Evolutionary conservation across 768 basidiomycete species (phyloP), one percentile per base, ranked within the genome.

Genomic region (Chiua virens): DNA sequence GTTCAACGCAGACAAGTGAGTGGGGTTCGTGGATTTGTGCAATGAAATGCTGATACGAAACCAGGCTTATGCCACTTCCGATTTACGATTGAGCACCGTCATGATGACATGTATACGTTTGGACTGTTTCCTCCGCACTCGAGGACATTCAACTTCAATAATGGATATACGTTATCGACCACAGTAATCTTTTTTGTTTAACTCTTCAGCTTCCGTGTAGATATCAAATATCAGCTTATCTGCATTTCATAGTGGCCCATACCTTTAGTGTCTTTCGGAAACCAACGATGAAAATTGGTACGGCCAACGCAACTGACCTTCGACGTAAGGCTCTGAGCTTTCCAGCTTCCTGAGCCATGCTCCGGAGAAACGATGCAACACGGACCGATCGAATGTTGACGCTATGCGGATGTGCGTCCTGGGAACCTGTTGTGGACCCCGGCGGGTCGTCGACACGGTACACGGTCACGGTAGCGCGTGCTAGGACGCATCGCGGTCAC

Each of bases 1-100:
- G 53, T 96, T 96, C 72, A 91, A 89, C 62, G 82, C 91, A 25
- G 94, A 96, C 63, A 78, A 80, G 88, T 86, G 55, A 52, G 78
- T 65, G 27, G 10, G 10, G 11, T 40, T 37, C 28, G 38, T 32
- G 32, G 15, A 15, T 30, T 42, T 18, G 3, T 39, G 35, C 14
- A 37, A 22, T 21, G 7, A 15, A 40, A n/a, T 48, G 20, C 39
- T 66, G n/a, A 59, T 38, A 17, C 18, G 41, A 27, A 15, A 18
- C 50, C 27, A 68, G 89, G 59, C 56, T 92, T 46, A 59, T 90
- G 58, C 89, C 89, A 1, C 67, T 91, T 30, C 87, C 82, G 3
- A 90, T 92, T 53, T 91, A 92, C 53, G 68, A 83, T 60, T 90
- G 57, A 66, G 25, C 1, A 38, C 11, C 8, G 20, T 41, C 4